These are phyloP conservation scores for Ogataea haglerorum DNA, from an alignment of 805 yeast species.

Conservation along the genomic window DNA sequence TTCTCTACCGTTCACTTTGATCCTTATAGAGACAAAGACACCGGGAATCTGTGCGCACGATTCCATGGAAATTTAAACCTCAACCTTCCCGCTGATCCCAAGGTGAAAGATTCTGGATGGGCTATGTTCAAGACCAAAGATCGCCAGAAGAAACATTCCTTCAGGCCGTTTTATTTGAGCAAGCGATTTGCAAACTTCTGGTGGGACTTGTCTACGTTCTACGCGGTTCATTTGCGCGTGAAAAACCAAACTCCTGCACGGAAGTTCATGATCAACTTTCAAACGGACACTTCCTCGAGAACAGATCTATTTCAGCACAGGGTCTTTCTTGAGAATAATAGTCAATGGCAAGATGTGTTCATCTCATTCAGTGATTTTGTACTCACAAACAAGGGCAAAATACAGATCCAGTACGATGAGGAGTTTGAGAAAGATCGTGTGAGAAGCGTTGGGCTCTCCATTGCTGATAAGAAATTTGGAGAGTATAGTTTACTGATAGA, in stretches of 20 bases:
- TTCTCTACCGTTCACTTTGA: constrained; percentile 53
- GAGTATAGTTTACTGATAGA: constrained; percentile 69
- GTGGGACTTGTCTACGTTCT: constrained; percentile 70
- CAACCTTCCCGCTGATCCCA: constrained; percentile 64
- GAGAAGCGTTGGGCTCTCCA: constrained; percentile 73
- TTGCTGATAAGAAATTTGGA: constrained; percentile 74
- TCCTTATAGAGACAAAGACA: constrained; percentile 36
- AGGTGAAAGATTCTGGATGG: constrained; percentile 61
- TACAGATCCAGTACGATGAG: constrained; percentile 51
- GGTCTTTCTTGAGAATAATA: constrained; percentile 54
- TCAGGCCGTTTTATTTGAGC: constrained; percentile 37
- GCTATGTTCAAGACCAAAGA: constrained; percentile 84
- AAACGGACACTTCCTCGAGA: constrained; percentile 72
- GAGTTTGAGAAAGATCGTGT: constrained; percentile 60
- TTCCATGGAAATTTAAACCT: constrained; percentile 69
- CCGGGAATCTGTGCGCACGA: constrained; percentile 48
- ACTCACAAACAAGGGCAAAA: constrained; percentile 72
- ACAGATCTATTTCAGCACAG: constrained; percentile 84
- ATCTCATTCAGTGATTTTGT: constrained; percentile 78
- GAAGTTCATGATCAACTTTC: constrained; percentile 74
- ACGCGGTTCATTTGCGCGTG: constrained; percentile 65
- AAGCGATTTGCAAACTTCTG: constrained; percentile 39
- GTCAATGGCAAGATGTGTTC: constrained; percentile 76
- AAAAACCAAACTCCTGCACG: constrained; percentile 55
- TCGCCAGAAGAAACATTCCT: constrained; percentile 44